Evolutionary conservation across 2,329 filamentous ascomycete genomes (phyloP).

Genomic region (Shiraia sp.): DNA sequence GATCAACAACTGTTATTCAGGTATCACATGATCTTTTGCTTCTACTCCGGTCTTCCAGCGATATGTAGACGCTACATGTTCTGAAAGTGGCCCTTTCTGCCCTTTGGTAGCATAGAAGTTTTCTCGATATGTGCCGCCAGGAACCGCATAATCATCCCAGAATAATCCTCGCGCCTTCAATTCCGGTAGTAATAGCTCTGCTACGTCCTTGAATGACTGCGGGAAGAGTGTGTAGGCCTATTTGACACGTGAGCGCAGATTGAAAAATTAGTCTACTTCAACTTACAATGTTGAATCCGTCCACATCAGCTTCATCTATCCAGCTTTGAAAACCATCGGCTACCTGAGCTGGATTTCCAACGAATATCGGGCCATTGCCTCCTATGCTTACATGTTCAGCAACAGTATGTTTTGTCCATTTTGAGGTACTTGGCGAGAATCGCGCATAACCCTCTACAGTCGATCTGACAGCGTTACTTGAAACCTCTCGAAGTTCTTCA

Average conservation of each 20-base stretch:
- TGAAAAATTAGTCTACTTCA: neutral
- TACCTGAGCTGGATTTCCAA: constrained; percentile 67
- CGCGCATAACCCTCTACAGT: constrained; percentile 61
- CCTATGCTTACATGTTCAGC: constrained; percentile 70
- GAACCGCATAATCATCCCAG: constrained; percentile 58
- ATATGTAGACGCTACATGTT: constrained; percentile 59
- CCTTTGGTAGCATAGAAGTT: constrained; percentile 60
- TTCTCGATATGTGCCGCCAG: constrained; percentile 63
- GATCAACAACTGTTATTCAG: neutral
- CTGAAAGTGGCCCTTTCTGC: constrained; percentile 54
- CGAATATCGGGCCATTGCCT: constrained; percentile 66
- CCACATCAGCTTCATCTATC: constrained; percentile 70
- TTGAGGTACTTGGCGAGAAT: constrained; percentile 62
- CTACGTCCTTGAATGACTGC: constrained; percentile 69
- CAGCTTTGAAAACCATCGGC: constrained; percentile 70
- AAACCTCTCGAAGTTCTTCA: constrained; percentile 64
- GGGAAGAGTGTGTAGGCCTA: constrained; percentile 68
- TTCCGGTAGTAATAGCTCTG: constrained; percentile 67
- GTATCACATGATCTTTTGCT: constrained; percentile 33
- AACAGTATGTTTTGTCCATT: constrained; percentile 74
- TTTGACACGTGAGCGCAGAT: neutral
- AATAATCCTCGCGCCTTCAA: constrained; percentile 63
- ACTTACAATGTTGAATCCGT: constrained; percentile 74
- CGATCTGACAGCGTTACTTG: constrained; percentile 63
- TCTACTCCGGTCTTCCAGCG: constrained; percentile 43